Evolutionary conservation across 2,329 filamentous ascomycete species (phyloP).

Genomic region (Aspergillus amoenus): DNA sequence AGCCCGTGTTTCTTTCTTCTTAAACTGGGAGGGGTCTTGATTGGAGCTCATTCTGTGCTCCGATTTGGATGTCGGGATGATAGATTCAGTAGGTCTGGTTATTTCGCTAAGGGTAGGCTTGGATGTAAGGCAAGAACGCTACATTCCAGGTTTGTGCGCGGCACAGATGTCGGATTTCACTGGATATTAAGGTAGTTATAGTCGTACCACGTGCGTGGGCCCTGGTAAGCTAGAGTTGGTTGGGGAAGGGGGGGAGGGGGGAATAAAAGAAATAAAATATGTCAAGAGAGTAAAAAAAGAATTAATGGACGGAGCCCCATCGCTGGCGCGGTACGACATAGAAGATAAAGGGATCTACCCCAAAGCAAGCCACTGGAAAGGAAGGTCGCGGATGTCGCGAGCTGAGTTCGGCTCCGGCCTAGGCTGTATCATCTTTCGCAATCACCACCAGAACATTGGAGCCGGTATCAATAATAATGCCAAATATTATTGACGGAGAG

Average conservation of each 20-base stretch:
- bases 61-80: not conserved
- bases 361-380: slow-evolving; percentile 3
- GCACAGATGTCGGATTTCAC: slow-evolving; percentile 13
- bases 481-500: not conserved
- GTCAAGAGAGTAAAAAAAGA: slow-evolving; percentile 15
- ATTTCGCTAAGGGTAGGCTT: slow-evolving; percentile 14
- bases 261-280: slow-evolving; percentile 5
- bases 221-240: slow-evolving; percentile 18
- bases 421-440: slow-evolving; percentile 11
- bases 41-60: slow-evolving; percentile 26
- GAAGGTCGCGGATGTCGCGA: not conserved
- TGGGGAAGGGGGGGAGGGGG: slow-evolving; percentile 2
- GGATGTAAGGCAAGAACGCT: slow-evolving; percentile 9
- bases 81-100: slow-evolving; percentile 6
- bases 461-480: not conserved
- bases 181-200: slow-evolving; percentile 17
- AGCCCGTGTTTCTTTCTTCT: slow-evolving; percentile 49
- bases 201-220: slow-evolving; percentile 25
- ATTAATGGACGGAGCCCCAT: slow-evolving; percentile 6
- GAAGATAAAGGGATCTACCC: slow-evolving; percentile 10
- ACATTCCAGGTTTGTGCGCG: slow-evolving; percentile 16
- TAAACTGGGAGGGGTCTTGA: slow-evolving; percentile 20
- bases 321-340: slow-evolving; percentile 1
- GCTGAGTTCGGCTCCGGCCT: slow-evolving; percentile 14
- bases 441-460: slow-evolving; percentile 1